These are phyloP conservation scores for Ophiostoma australiae DNA, from an alignment of 2,329 filamentous ascomycete species.

Conservation along the genomic window DNA sequence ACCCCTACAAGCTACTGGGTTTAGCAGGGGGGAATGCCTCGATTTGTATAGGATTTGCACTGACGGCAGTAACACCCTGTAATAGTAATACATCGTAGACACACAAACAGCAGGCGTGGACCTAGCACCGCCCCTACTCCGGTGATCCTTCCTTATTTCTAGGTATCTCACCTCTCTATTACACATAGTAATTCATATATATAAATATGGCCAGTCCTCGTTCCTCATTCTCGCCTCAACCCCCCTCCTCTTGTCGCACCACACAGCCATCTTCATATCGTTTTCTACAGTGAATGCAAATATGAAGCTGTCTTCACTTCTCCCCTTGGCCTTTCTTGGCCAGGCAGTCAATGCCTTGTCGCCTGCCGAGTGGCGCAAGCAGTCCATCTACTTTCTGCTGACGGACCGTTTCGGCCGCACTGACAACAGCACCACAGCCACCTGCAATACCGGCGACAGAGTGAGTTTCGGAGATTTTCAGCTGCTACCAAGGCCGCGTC, in stretches of 20 bases:
- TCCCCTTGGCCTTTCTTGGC: conserved; percentile 6
- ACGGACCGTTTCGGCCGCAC: conserved; percentile 52
- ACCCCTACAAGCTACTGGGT: not conserved
- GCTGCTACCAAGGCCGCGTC: not conserved
- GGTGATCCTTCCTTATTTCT: not conserved
- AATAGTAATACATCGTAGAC: not conserved
- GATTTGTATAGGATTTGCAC: conserved; percentile 1
- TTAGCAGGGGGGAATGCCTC: not conserved
- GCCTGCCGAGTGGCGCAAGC: conserved; percentile 44
- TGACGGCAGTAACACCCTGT: not conserved
- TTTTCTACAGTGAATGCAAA: not conserved
- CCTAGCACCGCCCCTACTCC: not conserved
- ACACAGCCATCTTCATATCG: not conserved
- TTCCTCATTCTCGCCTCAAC: not conserved
- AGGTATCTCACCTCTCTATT: not conserved
- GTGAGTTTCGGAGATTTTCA: not conserved
- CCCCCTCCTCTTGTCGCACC: not conserved
- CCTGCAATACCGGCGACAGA: conserved; percentile 36
- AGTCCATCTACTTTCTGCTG: conserved; percentile 55
- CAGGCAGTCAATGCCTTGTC: conserved; percentile 18
- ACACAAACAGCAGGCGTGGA: not conserved
- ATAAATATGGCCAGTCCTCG: not conserved
- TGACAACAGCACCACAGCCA: conserved; percentile 41
- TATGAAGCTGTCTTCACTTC: conserved; percentile 20
- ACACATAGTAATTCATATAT: not conserved